Evolutionary conservation across 345 rosid genomes (phyloP).

Genomic region (Ceriops tagal): DNA sequence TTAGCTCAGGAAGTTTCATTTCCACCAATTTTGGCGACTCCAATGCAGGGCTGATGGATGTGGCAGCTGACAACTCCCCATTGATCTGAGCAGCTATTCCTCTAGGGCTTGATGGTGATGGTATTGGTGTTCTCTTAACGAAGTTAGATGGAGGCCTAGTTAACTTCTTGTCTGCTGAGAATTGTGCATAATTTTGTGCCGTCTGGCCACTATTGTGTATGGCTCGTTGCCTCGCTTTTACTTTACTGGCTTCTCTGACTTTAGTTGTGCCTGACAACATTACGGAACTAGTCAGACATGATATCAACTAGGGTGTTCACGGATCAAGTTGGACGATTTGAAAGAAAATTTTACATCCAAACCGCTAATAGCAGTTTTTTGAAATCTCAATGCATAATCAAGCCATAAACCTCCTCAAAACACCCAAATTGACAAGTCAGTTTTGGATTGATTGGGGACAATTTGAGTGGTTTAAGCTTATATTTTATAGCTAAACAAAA

Average conservation of each 20-base stretch:
- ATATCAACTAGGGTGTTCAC: background rate
- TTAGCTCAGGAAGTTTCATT: constrained; percentile 64
- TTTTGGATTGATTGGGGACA: no score
- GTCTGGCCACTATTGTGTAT: constrained; percentile 10
- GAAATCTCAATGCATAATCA: no score
- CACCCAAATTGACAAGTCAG: no score
- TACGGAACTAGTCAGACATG: background rate
- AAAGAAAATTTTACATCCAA: no score
- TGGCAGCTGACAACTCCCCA: constrained; percentile 6
- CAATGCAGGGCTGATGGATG: constrained; percentile 2
- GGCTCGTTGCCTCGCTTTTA: constrained; percentile 1
- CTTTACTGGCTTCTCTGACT: background rate
- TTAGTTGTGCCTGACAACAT: constrained; percentile 13
- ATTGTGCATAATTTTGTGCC: background rate
- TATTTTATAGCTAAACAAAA: no score
- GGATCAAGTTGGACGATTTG: no score
- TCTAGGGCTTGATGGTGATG: constrained; percentile 26
- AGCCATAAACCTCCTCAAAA: no score
- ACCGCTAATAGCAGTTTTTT: no score
- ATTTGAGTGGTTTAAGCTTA: no score
- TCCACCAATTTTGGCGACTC: constrained; percentile 32
- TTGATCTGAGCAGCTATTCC: constrained; percentile 19
- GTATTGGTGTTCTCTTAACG: constrained; percentile 40
- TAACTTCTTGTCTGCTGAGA: constrained; percentile 12
- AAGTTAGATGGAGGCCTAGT: constrained; percentile 43